These are phyloP conservation scores for Oenanthe sinensis DNA, from an alignment of 129 eudicot species.

Conservation along the genomic window DNA sequence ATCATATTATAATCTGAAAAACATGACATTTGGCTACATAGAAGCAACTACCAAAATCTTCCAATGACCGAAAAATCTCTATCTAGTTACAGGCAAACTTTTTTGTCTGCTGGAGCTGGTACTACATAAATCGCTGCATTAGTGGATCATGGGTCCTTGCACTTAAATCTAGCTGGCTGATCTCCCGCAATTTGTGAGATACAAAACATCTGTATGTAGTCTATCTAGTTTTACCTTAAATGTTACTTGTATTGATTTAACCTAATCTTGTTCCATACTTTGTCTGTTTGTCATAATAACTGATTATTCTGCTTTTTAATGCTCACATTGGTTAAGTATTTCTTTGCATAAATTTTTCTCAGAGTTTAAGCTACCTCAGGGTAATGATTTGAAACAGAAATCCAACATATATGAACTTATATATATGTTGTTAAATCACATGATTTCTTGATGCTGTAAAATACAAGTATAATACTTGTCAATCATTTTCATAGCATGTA, in stretches of 20 bases:
- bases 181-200: neutral
- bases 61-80: slow-evolving; percentile 17
- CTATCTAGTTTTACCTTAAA: neutral
- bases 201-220: neutral
- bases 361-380: too few species aligned
- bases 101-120: neutral
- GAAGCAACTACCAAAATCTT: slow-evolving; percentile 18
- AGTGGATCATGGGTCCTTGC: neutral
- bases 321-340: neutral
- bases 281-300: neutral
- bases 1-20: neutral
- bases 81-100: neutral
- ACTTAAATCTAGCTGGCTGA: neutral
- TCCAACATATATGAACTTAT: neutral
- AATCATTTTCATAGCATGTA: neutral
- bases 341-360: too few species aligned
- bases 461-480: neutral
- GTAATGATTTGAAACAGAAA: neutral
- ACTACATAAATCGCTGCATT: neutral
- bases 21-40: slow-evolving; percentile 30
- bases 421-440: neutral
- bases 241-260: neutral
- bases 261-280: neutral
- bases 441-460: neutral
- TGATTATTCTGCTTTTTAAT: neutral